Evolutionary conservation across 2,329 filamentous ascomycete species (phyloP), one percentile per base, ranked within the genome.

Genomic region (Dactylella cylindrospora): DNA sequence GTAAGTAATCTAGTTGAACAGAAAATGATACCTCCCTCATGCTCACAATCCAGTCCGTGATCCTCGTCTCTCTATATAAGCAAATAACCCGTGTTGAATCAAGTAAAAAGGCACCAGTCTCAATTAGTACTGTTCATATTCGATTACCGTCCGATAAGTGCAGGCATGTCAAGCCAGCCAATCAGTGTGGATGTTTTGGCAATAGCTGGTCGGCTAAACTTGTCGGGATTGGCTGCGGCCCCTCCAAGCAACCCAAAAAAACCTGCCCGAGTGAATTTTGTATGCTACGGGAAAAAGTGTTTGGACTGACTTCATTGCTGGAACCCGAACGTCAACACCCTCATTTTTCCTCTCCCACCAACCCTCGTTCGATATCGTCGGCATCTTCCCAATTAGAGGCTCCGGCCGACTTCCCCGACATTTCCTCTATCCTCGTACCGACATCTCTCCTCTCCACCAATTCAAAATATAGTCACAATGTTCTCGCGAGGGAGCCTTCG

Each of bases 401-500:
- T 61, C 39, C 55, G 55, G 55, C 55, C 55, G 54, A 61, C 47
- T 32, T 33, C 45, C 35, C n/a, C n/a, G n/a, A n/a, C n/a, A n/a
- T 46, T 25, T 52, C 32, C 41, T 51, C 29, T 41, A 32, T 46
- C 55, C 39, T 46, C 47, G 22, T n/a, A 44, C 13, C 19, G 31
- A 26, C 15, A 25, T 25, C 23, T 29, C 12, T 35, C n/a, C 20
- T 39, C 36, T 31, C 41, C 20, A 26, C 13, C 23, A 13, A 20
- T 13, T 44, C 22, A 19, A 17, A 23, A 15, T 33, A 32, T n/a
- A 17, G 32, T 31, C 35, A 49, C 55, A 53, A 61, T 61, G 55
- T 61, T 61, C 55, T 61, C 55, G 55, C 55, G 55, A 47, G 50
- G 31, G 47, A 53, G 55, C 28, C 47, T 61, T 25, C 55, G 55